Percentiles rank a stretch among this genome's conserved stretches.
Evolutionary conservation across 305 asterid genomes (phyloP).

Genomic region (Striga hermonthica): DNA sequence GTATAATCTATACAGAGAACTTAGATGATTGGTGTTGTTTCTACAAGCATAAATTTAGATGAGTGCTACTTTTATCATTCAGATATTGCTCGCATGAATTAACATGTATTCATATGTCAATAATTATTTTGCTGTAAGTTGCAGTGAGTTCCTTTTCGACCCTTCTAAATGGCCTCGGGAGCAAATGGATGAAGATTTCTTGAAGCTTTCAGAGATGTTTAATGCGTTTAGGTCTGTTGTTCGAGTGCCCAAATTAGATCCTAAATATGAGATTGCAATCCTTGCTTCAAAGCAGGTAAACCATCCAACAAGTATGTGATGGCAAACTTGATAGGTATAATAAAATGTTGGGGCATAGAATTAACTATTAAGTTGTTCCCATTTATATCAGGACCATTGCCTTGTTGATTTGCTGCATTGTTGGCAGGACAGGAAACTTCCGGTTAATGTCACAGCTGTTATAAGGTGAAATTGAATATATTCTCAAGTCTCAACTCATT

Average conservation of each 20-base stretch:
- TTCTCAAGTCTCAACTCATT: slow-evolving; percentile 3
- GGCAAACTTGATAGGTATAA: slow-evolving; percentile 6
- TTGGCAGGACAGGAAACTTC: slow-evolving; percentile 87
- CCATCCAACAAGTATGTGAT: slow-evolving; percentile 14
- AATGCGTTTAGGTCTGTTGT: slow-evolving; percentile 72
- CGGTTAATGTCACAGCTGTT: slow-evolving; percentile 69
- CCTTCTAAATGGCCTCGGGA: slow-evolving; percentile 74
- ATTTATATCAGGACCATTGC: slow-evolving; percentile 73
- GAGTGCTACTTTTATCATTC: slow-evolving; percentile 1
- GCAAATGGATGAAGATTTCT: slow-evolving; percentile 76
- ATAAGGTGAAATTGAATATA: slow-evolving; percentile 52
- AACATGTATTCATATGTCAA: slow-evolving; percentile 29
- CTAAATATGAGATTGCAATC: slow-evolving; percentile 70
- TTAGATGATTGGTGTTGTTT: slow-evolving; percentile 1
- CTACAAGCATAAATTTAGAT: neutral
- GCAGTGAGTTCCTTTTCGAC: slow-evolving; percentile 76
- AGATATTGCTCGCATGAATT: slow-evolving; percentile 29
- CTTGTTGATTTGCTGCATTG: slow-evolving; percentile 82
- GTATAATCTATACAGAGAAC: neutral
- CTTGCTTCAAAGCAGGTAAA: slow-evolving; percentile 88
- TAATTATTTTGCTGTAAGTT: slow-evolving; percentile 36
- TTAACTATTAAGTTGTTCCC: neutral
- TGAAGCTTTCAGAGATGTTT: slow-evolving; percentile 54
- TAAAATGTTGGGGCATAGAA: neutral
- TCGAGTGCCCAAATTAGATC: slow-evolving; percentile 68